These are phyloP conservation scores for Massariosphaeria phaeospora DNA, from an alignment of 495 filamentous ascomycete genomes.

Conservation along the genomic window DNA sequence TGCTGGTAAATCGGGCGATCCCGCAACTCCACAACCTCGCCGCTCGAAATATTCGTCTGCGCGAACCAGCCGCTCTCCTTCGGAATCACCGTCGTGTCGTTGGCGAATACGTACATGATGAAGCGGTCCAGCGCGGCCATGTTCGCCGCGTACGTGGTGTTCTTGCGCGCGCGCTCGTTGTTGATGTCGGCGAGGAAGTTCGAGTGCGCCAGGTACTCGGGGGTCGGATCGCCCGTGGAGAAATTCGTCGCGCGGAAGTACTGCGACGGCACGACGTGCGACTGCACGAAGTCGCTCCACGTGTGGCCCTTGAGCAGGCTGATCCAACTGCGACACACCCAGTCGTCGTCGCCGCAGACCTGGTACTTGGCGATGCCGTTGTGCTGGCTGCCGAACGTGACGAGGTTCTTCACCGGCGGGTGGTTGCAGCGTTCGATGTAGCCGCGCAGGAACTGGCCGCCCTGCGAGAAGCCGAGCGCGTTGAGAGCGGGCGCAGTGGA, in stretches of 20 bases:
- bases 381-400: constrained; percentile 92
- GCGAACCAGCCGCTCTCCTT: constrained; percentile 91
- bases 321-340: constrained; percentile 72
- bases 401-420: constrained; percentile 72
- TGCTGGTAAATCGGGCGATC: constrained; percentile 76
- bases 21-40: constrained; percentile 59
- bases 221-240: constrained; percentile 49
- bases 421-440: constrained; percentile 86
- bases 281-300: constrained; percentile 73
- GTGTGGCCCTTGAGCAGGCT: constrained; percentile 65
- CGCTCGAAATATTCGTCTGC: constrained; percentile 61
- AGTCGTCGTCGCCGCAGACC: constrained; percentile 59
- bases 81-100: constrained; percentile 81
- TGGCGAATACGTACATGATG: constrained; percentile 83
- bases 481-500: constrained; percentile 77
- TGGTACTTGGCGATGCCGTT: constrained; percentile 86
- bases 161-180: constrained; percentile 78
- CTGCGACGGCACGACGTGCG: constrained; percentile 81
- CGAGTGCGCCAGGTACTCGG: constrained; percentile 71
- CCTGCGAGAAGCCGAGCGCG: constrained; percentile 90
- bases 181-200: constrained; percentile 99
- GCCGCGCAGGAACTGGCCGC: constrained; percentile 91
- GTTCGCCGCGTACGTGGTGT: constrained; percentile 65
- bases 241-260: constrained; percentile 63
- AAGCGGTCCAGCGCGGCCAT: constrained; percentile 68